Base-by-base conservation (phyloP, 768 basidiomycete species). In the Lanmaoa pseudosensibilis region DNA sequence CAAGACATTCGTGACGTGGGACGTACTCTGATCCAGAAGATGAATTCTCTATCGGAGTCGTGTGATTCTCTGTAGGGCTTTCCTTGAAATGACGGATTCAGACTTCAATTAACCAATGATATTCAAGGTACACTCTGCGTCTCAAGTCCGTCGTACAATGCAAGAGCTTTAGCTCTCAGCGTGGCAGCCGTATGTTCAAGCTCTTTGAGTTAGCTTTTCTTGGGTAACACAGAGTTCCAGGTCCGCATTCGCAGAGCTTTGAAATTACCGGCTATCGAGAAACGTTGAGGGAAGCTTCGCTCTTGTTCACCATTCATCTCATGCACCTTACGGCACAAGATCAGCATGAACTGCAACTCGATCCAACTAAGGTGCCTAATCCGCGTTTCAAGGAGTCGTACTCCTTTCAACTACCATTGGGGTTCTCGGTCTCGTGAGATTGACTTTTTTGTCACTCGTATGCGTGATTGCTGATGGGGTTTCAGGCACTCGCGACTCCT, bases 401-500 rank as follows among this genome's bases (percentile, higher is more conserved):
- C 47, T 52, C 66, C n/a, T 70, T 70, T 45, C 67, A 34, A 21
- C 18, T 70, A 9, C 58, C 66, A 10, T 0, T 65, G 5, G 69
- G 59, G 6, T 64, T 62, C 45, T 69, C 56, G 3, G 50, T 72
- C n/a, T 67, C 51, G 68, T 68, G 30, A 62, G 65, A n/a, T 30
- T 16, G 15, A 12, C 5, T 21, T 37, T 44, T n/a, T 23, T n/a
- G 18, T 45, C 9, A 30, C 21, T 10, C 33, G 37, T 27, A 13
- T 8, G 5, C 16, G 4, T 23, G 3, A 25, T 40, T 8, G 36
- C 21, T 46, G 3, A 65, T 32, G 19, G 23, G 4, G 5, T 15
- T 39, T 11, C n/a, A 78, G 77, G 3, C 60, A 75, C 30, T 50
- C 63, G 0, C 81, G 82, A 54, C 61, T 83, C 1, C 73, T 83